Base-by-base conservation (phyloP, 2,329 filamentous ascomycete species). In the Dactylellina parvicollis region DNA sequence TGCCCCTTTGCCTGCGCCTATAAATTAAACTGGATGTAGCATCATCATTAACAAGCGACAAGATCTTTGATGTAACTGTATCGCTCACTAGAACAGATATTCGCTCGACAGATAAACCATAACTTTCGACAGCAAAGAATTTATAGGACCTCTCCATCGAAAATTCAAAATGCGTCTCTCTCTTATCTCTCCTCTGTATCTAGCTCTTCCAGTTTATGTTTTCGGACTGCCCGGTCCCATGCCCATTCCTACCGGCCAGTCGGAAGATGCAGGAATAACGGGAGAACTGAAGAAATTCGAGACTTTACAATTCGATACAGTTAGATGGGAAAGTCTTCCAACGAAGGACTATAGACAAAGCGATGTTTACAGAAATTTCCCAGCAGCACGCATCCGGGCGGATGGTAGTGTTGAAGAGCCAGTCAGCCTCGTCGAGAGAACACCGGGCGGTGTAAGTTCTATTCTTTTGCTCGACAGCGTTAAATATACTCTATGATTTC, bases 341-440 rank as follows among this genome's bases (percentile, higher is more conserved):
- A 16, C n/a, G 8, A 60, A 60, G 30, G 56, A 60, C 32, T 26
- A 14, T 30, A 60, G 20, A 18, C 56, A 60, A 38, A 60, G 42
- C 28, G 56, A 60, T 16, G 28, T 49, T 1, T 60, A 60, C 16
- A 32, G 56, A 8, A 47, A 36, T 2, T 8, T 14, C 2, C n/a
- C 30, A 0, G 16, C 1, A 7, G 56, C 40, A 22, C 56, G 42
- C 16, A 16, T n/a, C 9, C 26, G 26, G 42, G 28, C 22, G 9
- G 42, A 38, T 38, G 56, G 56, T n/a, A 34, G 9, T 10, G 42
- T 47, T 38, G 42, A n/a, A 14, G 24, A 28, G 4, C 24, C 28
- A 1, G 24, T 40, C 9, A 49, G 42, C 26, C 22, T 49, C 16
- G 40, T 60, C 4, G 18, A 18, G 1, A 60, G 56, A n/a, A 49